These are phyloP conservation scores for Ascochyta fabae DNA, from an alignment of 2,329 filamentous ascomycete genomes.

Conservation along the genomic window DNA sequence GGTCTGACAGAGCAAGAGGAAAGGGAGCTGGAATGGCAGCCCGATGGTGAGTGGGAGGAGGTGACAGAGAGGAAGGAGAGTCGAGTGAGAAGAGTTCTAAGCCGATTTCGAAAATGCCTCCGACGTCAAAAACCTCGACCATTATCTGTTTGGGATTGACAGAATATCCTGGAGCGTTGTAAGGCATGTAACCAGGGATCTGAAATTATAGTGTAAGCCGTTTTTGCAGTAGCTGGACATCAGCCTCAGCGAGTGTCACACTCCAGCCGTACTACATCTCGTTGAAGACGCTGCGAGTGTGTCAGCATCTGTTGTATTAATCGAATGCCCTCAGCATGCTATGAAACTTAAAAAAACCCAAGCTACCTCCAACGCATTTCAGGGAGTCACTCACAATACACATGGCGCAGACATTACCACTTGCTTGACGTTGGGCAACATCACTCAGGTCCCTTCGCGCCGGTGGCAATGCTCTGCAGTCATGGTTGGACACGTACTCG, in stretches of 20 bases:
- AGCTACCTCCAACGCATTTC: no score
- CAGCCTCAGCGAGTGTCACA: no score
- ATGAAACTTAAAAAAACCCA: no score
- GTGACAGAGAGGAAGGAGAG: background rate
- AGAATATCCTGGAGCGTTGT: no score
- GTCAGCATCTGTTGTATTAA: no score
- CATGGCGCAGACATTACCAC: background rate
- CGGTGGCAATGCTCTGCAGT: conserved; percentile 12
- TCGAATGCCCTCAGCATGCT: no score
- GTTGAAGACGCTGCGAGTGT: no score
- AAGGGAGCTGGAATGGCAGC: background rate
- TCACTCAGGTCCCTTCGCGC: conserved; percentile 3
- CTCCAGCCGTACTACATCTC: no score
- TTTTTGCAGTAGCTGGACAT: no score
- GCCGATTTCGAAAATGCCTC: background rate
- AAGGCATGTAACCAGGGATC: no score
- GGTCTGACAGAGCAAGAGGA: background rate
- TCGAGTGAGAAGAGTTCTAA: background rate
- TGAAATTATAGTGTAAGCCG: no score
- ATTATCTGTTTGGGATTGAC: background rate
- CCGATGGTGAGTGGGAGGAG: background rate
- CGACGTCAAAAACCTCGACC: background rate
- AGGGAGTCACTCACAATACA: background rate
- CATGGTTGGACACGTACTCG: conserved; percentile 38
- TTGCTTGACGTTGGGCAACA: conserved; percentile 16